Evolutionary conservation across 163 green algal genomes (phyloP).

Genomic region (Scenedesmus sp.): DNA sequence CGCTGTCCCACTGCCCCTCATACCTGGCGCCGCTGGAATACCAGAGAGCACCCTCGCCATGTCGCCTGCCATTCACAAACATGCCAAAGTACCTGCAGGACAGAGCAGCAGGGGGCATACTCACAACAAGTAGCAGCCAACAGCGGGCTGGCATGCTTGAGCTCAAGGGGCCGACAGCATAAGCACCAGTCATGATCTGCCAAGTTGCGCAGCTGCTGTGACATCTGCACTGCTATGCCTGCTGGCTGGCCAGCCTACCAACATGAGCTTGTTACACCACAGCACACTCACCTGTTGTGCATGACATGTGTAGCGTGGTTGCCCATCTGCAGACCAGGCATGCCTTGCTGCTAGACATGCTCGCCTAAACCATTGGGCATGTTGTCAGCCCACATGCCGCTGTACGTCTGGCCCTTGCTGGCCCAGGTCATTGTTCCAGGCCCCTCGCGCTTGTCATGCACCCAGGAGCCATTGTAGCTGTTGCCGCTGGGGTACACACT

Average conservation of each 20-base stretch:
- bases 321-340: slow-evolving; percentile 19
- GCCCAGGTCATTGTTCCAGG: slow-evolving; percentile 77
- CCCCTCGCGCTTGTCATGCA: slow-evolving; percentile 70
- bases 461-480: slow-evolving; percentile 75
- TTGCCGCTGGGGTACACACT: slow-evolving; percentile 78
- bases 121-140: neutral
- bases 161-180: neutral
- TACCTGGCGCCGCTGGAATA: slow-evolving; percentile 82
- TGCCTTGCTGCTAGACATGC: slow-evolving; percentile 73
- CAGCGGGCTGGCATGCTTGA: neutral
- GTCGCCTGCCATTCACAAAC: slow-evolving; percentile 73
- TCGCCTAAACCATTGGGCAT: slow-evolving; percentile 73
- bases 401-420: slow-evolving; percentile 64
- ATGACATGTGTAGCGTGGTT: slow-evolving; percentile 75
- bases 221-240: neutral
- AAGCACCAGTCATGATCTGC: neutral
- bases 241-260: neutral
- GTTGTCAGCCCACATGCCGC: slow-evolving; percentile 71
- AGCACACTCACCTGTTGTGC: slow-evolving; percentile 71
- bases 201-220: neutral
- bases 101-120: neutral
- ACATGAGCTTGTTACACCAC: neutral
- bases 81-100: slow-evolving; percentile 73
- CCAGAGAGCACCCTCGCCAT: slow-evolving; percentile 77
- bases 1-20: slow-evolving; percentile 71